A percentile compares a stretch with the other conserved stretches of the same genome.
Conservation (phyloP, 345 rosid genomes). For the Triadica sebifera region DNA sequence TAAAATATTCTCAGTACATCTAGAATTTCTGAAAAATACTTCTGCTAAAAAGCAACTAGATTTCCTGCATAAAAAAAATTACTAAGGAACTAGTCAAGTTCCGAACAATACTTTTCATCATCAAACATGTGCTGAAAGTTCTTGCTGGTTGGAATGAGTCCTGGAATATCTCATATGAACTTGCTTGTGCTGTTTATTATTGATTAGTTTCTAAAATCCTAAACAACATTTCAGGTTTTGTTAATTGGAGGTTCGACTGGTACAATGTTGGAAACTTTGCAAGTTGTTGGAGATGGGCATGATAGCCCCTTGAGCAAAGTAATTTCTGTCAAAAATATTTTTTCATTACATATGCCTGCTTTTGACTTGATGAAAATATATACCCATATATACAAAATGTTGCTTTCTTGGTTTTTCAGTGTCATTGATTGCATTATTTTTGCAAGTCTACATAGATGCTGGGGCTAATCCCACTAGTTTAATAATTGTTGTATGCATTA, state of each 20-base stretch:
- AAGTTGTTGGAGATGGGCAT: conserved; percentile 81
- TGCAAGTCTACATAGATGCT: background rate
- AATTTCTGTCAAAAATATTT: conserved; percentile 23
- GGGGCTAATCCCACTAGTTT: background rate
- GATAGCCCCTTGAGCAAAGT: conserved; percentile 65
- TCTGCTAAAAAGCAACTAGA: too few relatives aligned
- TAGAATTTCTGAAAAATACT: too few relatives aligned
- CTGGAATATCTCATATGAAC: too few relatives aligned
- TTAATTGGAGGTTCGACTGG: conserved; percentile 97
- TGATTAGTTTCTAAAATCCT: conserved; percentile 6
- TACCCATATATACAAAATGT: background rate
- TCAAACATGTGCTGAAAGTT: too few relatives aligned
- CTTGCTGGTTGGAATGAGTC: too few relatives aligned
- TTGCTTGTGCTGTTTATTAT: background rate
- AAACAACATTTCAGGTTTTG: conserved; percentile 55
- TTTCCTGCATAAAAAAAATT: too few relatives aligned
- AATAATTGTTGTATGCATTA: background rate
- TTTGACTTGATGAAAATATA: background rate
- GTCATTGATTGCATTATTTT: background rate
- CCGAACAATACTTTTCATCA: too few relatives aligned
- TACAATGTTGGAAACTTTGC: conserved; percentile 91
- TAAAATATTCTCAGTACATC: too few relatives aligned
- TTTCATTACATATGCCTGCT: background rate
- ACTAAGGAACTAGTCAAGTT: too few relatives aligned
- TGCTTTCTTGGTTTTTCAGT: background rate